phyloP scores from a whole-genome alignment of 1,139 yeast species.

The Taphrina confusa region DNA sequence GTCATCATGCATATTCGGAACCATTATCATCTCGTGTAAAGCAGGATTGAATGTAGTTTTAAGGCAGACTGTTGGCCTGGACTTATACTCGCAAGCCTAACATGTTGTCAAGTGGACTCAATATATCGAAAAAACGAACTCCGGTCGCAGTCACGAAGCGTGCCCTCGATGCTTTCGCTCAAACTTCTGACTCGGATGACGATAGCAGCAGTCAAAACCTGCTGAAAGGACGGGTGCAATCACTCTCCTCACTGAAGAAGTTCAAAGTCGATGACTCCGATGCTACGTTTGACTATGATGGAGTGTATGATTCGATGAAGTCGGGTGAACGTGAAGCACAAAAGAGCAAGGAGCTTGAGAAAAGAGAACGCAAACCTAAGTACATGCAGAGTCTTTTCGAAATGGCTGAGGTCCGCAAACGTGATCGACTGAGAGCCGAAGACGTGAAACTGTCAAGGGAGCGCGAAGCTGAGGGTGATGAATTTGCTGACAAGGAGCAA shows the following conservation, averaged over 20 bases:
- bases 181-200: conserved; percentile 6
- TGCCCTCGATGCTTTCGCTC: conserved; percentile 1
- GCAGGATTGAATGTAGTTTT: no score
- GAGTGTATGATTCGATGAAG: conserved; percentile 49
- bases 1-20: no score
- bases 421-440: conserved; percentile 48
- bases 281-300: conserved; percentile 47
- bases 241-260: conserved; percentile 10
- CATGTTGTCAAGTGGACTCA: conserved; percentile 22
- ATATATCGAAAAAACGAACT: conserved; percentile 16
- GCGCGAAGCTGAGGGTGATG: conserved; percentile 48
- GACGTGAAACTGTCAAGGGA: conserved; percentile 45
- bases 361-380: conserved; percentile 45
- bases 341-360: conserved; percentile 33
- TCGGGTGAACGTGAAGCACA: conserved; percentile 41
- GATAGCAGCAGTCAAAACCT: conserved; percentile 1
- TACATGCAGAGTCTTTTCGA: conserved; percentile 49
- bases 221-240: not conserved
- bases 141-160: not conserved
- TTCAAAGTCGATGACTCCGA: conserved; percentile 7
- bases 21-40: no score
- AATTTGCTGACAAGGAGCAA: conserved; percentile 49
- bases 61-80: not conserved
- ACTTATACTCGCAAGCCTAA: not conserved
- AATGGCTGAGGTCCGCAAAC: conserved; percentile 50